A percentile compares a stretch with the other conserved stretches of the same genome.
Evolutionary conservation across 2,329 filamentous ascomycete genomes (phyloP).

Genomic region (Fusarium sp.): DNA sequence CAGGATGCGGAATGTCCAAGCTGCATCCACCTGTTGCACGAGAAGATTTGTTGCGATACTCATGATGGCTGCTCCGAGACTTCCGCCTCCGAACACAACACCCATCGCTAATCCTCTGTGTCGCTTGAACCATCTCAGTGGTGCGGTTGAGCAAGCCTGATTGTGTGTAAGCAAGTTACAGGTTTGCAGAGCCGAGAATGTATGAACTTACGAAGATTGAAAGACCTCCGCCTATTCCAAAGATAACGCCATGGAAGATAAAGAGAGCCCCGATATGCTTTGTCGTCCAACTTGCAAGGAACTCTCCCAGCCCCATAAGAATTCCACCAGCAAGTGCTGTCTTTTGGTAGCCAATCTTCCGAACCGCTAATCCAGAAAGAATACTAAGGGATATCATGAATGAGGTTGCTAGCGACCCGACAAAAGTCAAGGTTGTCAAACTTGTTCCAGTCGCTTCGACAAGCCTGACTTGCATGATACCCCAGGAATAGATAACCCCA

Average conservation of each 20-base stretch:
- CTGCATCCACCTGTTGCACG: constrained; percentile 38
- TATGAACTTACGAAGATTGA: constrained; percentile 36
- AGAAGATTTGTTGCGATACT: constrained; percentile 44
- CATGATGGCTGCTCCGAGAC: constrained; percentile 46
- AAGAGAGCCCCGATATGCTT: constrained; percentile 42
- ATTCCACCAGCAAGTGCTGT: constrained; percentile 40
- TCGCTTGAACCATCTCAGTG: constrained; percentile 44
- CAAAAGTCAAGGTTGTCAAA: constrained; percentile 46
- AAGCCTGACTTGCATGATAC: constrained; percentile 47
- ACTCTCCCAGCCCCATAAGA: constrained; percentile 47
- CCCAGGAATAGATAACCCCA: constrained; percentile 49
- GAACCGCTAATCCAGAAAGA: constrained; percentile 30
- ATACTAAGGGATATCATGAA: constrained; percentile 46
- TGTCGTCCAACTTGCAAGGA: constrained; percentile 46
- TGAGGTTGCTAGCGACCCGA: constrained; percentile 45
- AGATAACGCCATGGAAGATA: constrained; percentile 43
- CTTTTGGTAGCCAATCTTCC: constrained; percentile 39
- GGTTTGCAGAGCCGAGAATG: accelerated
- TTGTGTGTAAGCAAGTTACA: accelerated
- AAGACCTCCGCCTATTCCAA: constrained; percentile 42
- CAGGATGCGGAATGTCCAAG: constrained; percentile 46
- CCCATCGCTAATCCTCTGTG: constrained; percentile 46
- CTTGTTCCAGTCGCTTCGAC: constrained; percentile 40
- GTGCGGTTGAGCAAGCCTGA: constrained; percentile 41
- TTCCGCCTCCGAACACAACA: constrained; percentile 47